Base-by-base conservation (phyloP, 2,329 filamentous ascomycete genomes). In the Thermothelomyces thermophilus region DNA sequence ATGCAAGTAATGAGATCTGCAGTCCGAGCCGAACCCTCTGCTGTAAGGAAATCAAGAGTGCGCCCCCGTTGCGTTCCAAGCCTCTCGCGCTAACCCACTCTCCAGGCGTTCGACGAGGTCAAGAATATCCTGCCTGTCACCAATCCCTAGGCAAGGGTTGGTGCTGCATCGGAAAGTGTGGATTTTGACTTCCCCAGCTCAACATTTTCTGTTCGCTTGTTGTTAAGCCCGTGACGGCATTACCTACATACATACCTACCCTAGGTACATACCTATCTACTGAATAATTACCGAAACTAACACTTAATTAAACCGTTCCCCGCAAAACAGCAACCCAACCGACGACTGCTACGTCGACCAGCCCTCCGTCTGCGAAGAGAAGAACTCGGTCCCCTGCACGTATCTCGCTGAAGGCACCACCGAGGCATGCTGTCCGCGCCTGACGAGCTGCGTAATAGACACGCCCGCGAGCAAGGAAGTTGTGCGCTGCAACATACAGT, bases 391-490 rank as follows among this genome's bases (percentile, higher is more conserved):
- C 0, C 16, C 36, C 14, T 53, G 45, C 37, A 51, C 43, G 16
- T 35, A 53, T 33, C 53, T 50, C 16, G 35, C 14, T 24, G 7
- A 42, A 2, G 52, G 49, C 26, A 45, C 31, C 41, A 26, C 24
- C 16, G 24, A 50, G 34, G 49, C 52, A 14, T 54, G 49, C 42
- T 54, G 52, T 22, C 49, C 52, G 41, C 42, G 26, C 37, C 24
- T 52, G 16, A 50, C 50, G 10, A 52, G 24, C 36, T 55, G 43
- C 40, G 9, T 20, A 14, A 3, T 20, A 13, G 16, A n/a, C 10
- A 26, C 16, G 17, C 7, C 26, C 20, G 50, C 50, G 7, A 28
- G 19, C 8, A 24, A 44, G 28, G 40, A 33, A 3, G 17, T 28
- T 16, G 50, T 45, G 30, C 40, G 50, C 14, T 52, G 50, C 17